These are phyloP conservation scores for Rhynchosporium secalis DNA, from an alignment of 2,329 filamentous ascomycete genomes.

Conservation along the genomic window DNA sequence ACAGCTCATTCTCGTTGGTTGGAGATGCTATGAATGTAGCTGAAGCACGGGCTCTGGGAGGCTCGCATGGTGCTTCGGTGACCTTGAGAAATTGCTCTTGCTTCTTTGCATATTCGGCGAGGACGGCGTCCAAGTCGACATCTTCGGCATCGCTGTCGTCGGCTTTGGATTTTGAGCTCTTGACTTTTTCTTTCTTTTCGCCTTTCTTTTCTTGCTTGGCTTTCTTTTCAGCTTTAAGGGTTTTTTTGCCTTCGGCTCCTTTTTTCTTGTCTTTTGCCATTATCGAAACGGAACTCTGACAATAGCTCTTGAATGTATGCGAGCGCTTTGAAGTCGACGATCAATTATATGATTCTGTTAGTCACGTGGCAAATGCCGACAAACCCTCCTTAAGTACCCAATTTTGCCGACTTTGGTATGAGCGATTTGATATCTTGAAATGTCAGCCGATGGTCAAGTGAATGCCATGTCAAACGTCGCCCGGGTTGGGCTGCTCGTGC, in stretches of 20 bases:
- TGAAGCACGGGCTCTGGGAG: conserved; percentile 77
- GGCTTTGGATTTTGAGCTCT: conserved; percentile 70
- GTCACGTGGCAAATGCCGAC: background rate
- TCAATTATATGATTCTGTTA: too few species aligned
- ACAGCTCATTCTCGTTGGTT: conserved; percentile 80
- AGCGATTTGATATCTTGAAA: background rate
- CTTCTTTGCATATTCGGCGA: conserved; percentile 88
- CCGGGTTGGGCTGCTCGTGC: background rate
- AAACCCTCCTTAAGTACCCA: too few species aligned
- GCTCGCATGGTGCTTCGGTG: conserved; percentile 73
- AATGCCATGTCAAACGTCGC: background rate
- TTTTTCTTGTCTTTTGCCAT: conserved; percentile 57
- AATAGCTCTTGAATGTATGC: background rate
- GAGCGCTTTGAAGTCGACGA: too few species aligned
- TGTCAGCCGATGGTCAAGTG: background rate
- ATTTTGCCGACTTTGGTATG: too few species aligned
- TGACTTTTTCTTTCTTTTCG: conserved; percentile 78
- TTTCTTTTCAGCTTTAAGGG: conserved; percentile 61
- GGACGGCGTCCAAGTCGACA: conserved; percentile 86
- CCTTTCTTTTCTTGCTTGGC: conserved; percentile 85
- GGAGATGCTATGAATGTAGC: conserved; percentile 83
- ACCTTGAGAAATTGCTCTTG: conserved; percentile 95
- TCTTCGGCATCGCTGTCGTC: conserved; percentile 92
- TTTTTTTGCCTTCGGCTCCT: conserved; percentile 50
- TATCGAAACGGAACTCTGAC: background rate